Conservation (phyloP, 371 early-diverging fungal species). For the Haplosporangium sp. region DNA sequence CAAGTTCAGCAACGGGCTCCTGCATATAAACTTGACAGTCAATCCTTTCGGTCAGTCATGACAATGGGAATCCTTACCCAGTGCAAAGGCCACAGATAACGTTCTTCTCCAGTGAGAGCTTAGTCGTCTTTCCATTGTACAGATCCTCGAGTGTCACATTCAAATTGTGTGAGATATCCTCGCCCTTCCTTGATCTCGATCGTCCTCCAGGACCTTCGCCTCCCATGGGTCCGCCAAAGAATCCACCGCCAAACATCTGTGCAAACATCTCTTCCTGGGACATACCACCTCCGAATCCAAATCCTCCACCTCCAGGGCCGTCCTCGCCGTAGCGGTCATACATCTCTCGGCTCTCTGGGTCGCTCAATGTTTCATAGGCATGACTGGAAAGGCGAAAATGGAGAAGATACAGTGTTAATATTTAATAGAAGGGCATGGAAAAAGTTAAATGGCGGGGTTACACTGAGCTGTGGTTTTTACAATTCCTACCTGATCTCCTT, state of each 20-base stretch:
- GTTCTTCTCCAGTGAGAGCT: slow-evolving; percentile 84
- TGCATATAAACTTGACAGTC: too few species aligned
- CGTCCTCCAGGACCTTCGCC: slow-evolving; percentile 64
- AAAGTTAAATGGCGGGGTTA: too few species aligned
- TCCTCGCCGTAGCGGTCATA: slow-evolving; percentile 94
- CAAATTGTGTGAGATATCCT: slow-evolving; percentile 80
- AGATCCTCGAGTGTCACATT: slow-evolving; percentile 89
- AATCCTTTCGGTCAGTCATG: too few species aligned
- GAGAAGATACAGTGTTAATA: neutral
- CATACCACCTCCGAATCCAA: slow-evolving; percentile 60
- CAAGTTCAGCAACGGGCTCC: too few species aligned
- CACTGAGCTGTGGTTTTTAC: neutral
- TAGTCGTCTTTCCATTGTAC: slow-evolving; percentile 88
- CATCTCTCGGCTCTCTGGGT: slow-evolving; percentile 84
- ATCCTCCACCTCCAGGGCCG: slow-evolving; percentile 70
- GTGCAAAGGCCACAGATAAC: slow-evolving; percentile 79
- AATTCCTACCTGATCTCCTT: slow-evolving; percentile 84
- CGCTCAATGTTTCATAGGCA: slow-evolving; percentile 96
- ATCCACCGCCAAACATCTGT: slow-evolving; percentile 78
- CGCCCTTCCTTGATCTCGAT: slow-evolving; percentile 82
- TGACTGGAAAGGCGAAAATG: slow-evolving; percentile 56
- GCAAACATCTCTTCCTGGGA: slow-evolving; percentile 88
- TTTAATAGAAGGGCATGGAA: neutral
- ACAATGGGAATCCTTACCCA: too few species aligned
- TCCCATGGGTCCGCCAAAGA: slow-evolving; percentile 58